These are phyloP conservation scores for Stagonosporopsis tanaceti DNA, from an alignment of 2,329 filamentous ascomycete genomes.

Conservation along the genomic window DNA sequence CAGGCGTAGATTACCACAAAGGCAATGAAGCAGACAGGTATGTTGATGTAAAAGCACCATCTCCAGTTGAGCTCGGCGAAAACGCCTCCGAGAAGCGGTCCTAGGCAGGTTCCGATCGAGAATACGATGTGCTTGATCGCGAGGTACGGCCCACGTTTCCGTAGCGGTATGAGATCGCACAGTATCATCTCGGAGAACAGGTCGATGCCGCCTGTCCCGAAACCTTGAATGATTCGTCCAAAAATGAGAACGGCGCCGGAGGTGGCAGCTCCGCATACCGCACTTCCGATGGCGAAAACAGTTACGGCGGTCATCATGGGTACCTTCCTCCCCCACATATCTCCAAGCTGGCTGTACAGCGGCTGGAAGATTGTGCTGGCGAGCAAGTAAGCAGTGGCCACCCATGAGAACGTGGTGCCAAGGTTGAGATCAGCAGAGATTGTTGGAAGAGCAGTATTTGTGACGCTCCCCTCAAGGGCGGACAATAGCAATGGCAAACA, in stretches of 20 bases:
- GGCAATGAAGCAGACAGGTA: constrained; percentile 43
- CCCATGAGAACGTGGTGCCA: constrained; percentile 36
- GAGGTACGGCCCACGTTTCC: constrained; percentile 54
- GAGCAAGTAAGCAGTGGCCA: constrained; percentile 39
- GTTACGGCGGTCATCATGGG: constrained; percentile 50
- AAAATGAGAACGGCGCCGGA: constrained; percentile 59
- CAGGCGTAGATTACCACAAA: constrained; percentile 39
- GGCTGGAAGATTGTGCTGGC: constrained; percentile 57
- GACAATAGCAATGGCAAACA: constrained; percentile 44
- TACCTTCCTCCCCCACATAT: constrained; percentile 62
- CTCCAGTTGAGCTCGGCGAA: constrained; percentile 52
- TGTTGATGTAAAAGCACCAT: constrained; percentile 56
- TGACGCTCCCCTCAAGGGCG: constrained; percentile 50
- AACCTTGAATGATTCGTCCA: constrained; percentile 64
- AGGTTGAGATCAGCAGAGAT: constrained; percentile 44
- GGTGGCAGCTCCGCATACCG: constrained; percentile 59
- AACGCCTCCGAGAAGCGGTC: constrained; percentile 43
- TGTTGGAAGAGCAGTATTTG: constrained; percentile 53
- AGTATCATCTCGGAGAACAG: constrained; percentile 59
- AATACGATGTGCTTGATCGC: constrained; percentile 38
- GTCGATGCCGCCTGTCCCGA: constrained; percentile 58
- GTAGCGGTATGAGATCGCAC: constrained; percentile 60
- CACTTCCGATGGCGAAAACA: constrained; percentile 62
- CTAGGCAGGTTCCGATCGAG: constrained; percentile 38
- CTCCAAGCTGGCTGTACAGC: constrained; percentile 59